Conservation (phyloP, 345 rosid genomes). For the Populus tremula region DNA sequence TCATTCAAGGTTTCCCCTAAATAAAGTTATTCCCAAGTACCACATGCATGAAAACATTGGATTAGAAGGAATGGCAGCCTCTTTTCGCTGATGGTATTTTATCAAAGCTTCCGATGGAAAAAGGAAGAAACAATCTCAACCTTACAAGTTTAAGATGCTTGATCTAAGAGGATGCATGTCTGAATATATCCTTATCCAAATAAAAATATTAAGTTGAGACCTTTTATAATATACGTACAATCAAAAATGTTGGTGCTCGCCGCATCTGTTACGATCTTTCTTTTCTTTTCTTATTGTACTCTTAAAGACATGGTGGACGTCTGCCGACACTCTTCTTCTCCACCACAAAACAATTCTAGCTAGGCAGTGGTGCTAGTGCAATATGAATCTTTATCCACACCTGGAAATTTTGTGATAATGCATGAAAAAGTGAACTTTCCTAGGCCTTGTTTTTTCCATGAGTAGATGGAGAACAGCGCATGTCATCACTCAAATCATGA, state of each 20-base stretch:
- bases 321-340: constrained; percentile 3
- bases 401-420: constrained; percentile 23
- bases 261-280: constrained; percentile 15
- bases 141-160: constrained; percentile 22
- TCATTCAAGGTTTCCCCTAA: constrained; percentile 20
- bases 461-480: constrained; percentile 28
- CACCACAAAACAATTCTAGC: constrained; percentile 16
- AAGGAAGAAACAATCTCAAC: constrained; percentile 17
- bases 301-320: constrained; percentile 14
- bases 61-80: constrained; percentile 10
- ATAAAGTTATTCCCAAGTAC: constrained; percentile 28
- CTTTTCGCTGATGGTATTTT: constrained; percentile 5
- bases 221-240: constrained; percentile 21
- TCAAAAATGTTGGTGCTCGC: constrained; percentile 22
- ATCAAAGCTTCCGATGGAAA: neutral
- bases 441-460: constrained; percentile 17
- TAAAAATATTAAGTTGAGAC: constrained; percentile 14
- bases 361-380: constrained; percentile 19
- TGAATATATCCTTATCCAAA: constrained; percentile 28
- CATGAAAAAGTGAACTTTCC: constrained; percentile 28
- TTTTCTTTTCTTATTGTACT: neutral
- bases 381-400: constrained; percentile 15
- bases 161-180: constrained; percentile 1
- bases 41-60: constrained; percentile 11
- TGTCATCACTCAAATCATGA: constrained; percentile 28